Evolutionary conservation across 257 asterid species (phyloP), one percentile per base, ranked within the genome.

Genomic region (Solanum paucissectum): DNA sequence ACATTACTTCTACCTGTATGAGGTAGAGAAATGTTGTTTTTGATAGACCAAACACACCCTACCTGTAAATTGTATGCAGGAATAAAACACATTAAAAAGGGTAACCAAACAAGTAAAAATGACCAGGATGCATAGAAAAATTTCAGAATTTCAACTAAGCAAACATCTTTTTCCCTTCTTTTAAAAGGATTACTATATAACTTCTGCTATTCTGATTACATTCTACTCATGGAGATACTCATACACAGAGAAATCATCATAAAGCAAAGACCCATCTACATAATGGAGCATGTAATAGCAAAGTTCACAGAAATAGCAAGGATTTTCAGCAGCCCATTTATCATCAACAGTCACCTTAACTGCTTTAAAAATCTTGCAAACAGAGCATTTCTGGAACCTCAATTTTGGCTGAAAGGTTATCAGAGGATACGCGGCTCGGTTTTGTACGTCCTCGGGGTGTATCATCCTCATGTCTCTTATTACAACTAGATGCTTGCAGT

Each of bases 201-300:
- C 21, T 74, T 72, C 27, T 74, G 25, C 3, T 79, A 3, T 79
- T 44, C 42, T 81, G 6, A 29, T 49, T 49, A 27, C 1, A 81
- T 12, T 64, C 71, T 86, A 95, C 60, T 95, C 98, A 64, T 93
- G 95, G 86, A 90, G 82, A 92, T 93, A 95, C 87, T 95, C 98
- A 88, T 90, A 95, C 11, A 97, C 98, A 32, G 91, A 89, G 89
- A 95, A 97, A 79, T 97, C 98, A 81, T 75, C 88, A 75, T 95
- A 97, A 60, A 95, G 91, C 86, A 97, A 90, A 44, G 95, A 84
- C 14, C 95, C 96, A 73, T 94, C 62, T 68, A 87, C 93, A 90
- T 97, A 97, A 91, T 97, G 98, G 75, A 95, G 98, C 98, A 97
- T 93, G 90, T 95, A 97, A 92, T 94, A 97, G 91, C 99, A 97